phyloP scores from a whole-genome alignment of 139 green algal genomes.

The Micromonas pusilla region DNA sequence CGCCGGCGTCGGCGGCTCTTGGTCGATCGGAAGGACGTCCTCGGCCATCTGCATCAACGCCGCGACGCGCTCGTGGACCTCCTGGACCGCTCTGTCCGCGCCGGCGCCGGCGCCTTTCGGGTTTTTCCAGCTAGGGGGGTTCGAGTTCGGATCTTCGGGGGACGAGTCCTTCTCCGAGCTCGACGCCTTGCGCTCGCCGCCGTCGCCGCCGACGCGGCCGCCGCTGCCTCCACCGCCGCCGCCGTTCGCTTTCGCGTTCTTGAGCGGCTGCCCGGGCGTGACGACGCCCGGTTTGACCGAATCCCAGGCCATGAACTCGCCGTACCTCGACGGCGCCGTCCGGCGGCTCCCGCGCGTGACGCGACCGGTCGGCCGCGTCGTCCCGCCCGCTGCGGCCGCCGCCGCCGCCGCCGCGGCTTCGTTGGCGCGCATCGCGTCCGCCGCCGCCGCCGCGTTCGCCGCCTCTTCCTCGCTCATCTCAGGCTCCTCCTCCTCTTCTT shows the following conservation, averaged over 20 bases:
- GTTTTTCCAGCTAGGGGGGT: no score
- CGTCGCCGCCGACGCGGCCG: no score
- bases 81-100: neutral
- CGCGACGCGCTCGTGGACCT: neutral
- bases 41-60: slow-evolving; percentile 15
- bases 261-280: neutral
- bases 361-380: no score
- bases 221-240: no score
- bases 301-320: slow-evolving; percentile 9
- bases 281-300: neutral
- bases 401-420: neutral
- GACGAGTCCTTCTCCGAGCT: neutral
- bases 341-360: neutral
- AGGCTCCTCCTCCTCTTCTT: neutral
- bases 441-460: no score
- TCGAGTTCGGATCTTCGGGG: neutral
- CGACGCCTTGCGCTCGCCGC: no score
- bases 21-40: neutral
- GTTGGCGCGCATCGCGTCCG: no score
- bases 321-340: neutral
- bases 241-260: no score
- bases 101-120: neutral
- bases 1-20: neutral
- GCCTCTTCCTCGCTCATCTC: no score
- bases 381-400: no score